These are phyloP conservation scores for Samsoniella hepiali DNA, from an alignment of 2,329 filamentous ascomycete genomes.

Conservation along the genomic window DNA sequence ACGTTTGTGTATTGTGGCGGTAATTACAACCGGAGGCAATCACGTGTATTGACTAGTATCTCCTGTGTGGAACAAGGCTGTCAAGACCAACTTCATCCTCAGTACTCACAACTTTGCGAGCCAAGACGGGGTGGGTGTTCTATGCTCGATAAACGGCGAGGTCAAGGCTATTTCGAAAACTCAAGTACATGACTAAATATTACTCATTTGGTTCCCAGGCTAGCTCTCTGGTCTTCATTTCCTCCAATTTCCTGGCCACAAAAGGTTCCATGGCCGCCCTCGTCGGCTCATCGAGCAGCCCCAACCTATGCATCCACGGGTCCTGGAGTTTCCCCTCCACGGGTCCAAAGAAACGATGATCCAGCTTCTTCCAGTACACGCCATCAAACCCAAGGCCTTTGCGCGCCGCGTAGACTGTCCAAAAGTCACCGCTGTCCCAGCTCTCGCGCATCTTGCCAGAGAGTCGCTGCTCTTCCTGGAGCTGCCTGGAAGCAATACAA, in stretches of 20 bases:
- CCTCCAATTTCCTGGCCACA: not conserved
- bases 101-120: too few species aligned
- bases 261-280: constrained; percentile 3
- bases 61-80: too few species aligned
- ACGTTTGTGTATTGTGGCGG: too few species aligned
- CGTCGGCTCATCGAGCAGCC: not conserved
- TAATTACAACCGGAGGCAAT: too few species aligned
- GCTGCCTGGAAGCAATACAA: not conserved
- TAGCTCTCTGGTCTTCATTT: constrained; percentile 1
- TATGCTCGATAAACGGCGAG: too few species aligned
- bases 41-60: too few species aligned
- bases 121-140: too few species aligned
- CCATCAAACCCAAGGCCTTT: not conserved
- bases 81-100: too few species aligned
- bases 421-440: constrained; percentile 6
- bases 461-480: not conserved
- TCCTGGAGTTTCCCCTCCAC: not conserved
- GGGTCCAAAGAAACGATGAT: not conserved
- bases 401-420: not conserved
- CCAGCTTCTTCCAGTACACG: not conserved
- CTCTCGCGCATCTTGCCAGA: not conserved
- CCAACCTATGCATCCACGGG: not conserved
- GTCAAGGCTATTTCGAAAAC: too few species aligned
- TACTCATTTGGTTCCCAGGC: constrained; percentile 48
- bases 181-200: too few species aligned